Base-by-base conservation (phyloP, 495 filamentous ascomycete genomes). In the Darksidea phi region DNA sequence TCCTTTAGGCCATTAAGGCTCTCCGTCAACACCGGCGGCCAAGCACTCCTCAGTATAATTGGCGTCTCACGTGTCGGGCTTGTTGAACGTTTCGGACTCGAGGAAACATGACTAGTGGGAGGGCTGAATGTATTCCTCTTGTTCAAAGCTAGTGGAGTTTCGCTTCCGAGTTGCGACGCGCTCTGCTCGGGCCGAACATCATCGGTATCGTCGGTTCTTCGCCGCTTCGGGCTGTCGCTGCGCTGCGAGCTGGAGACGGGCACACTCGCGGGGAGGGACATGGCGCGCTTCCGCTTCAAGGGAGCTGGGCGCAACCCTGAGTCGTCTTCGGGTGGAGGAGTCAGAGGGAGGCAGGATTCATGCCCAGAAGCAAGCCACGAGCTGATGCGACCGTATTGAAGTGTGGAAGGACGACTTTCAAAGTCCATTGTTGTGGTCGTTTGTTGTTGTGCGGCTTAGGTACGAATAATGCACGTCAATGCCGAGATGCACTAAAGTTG, bases 201-300 rank as follows among this genome's bases (percentile, higher is more conserved):
- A 64, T 64, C 32, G 25, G n/a, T n/a, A 58, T 58, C 21, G 13
- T 64, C 47, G n/a, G 45, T 49, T 57, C 59, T 49, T 57, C 43
- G 52, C 59, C 59, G 51, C 51, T 63, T 50, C 51, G 52, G 59
- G 32, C 59, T 63, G 42, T 26, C 51, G 59, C 59, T 56, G 49
- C 58, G 42, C 18, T 60, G 38, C 21, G 18, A 51, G 49, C 23
- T 53, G 37, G 34, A 38, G 54, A 26, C 45, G 17, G 45, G 45
- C 25, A 50, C 25, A 38, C 4, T 58, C 6, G 43, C 45, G 45
- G 51, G 59, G 43, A 63, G 52, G 46, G 59, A 63, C 45, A 63
- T 38, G 51, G 59, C 52, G 53, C 51, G 41, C 52, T 48, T 53
- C 5, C 57, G 57, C 57, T 61, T 54, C 23, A 54, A 41, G 38